phyloP scores from a whole-genome alignment of 2,329 filamentous ascomycete species.

The Cladosporium sp. region DNA sequence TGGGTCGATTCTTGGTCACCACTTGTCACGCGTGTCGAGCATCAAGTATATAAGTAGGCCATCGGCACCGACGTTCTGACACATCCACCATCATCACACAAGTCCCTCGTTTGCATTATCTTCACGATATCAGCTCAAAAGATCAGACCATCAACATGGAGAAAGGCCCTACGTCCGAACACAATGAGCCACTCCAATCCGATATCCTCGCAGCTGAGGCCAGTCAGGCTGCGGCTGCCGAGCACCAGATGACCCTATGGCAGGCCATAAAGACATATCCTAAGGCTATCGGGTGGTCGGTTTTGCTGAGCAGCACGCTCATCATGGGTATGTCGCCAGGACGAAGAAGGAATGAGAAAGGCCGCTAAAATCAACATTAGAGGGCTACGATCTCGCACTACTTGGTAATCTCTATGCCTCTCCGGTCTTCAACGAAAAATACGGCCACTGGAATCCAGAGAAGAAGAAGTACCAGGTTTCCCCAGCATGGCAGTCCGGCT shows the following conservation, averaged over 20 bases:
- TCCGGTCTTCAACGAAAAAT: constrained; percentile 31
- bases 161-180: background rate
- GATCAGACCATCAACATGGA: background rate
- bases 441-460: constrained; percentile 30
- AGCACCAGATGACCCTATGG: constrained; percentile 6
- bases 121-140: background rate
- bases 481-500: constrained; percentile 54
- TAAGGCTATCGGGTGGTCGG: constrained; percentile 30
- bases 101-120: background rate
- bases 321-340: constrained; percentile 27
- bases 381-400: constrained; percentile 37
- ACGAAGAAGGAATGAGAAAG: rapidly evolving
- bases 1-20: background rate
- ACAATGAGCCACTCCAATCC: background rate
- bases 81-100: background rate
- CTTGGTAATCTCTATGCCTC: constrained; percentile 34
- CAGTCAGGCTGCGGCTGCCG: constrained; percentile 3
- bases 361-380: constrained; percentile 9
- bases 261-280: constrained; percentile 12
- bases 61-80: background rate
- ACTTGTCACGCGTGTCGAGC: background rate
- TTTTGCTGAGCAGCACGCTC: constrained; percentile 32
- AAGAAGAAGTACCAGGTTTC: constrained; percentile 45
- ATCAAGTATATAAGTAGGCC: background rate
- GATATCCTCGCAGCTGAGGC: constrained; percentile 9